phyloP scores from a whole-genome alignment of 2,329 filamentous ascomycete genomes.

The Aspergillus cejpii region DNA sequence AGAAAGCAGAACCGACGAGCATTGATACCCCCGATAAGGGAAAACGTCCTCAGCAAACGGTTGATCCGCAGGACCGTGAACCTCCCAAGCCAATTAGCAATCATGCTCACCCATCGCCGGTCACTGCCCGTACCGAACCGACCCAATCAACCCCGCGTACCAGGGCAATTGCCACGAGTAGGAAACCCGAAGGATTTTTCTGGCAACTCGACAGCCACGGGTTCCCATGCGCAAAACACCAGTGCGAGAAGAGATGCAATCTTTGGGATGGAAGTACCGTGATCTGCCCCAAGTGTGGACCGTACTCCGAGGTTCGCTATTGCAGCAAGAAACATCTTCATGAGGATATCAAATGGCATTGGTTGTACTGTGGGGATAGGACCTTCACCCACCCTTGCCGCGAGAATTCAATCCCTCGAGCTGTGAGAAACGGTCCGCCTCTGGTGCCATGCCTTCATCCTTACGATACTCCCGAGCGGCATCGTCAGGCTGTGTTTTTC shows the following conservation, averaged over 20 bases:
- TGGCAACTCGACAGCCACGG: slow-evolving; percentile 46
- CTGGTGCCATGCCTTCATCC: slow-evolving; percentile 24
- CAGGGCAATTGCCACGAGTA: slow-evolving; percentile 1
- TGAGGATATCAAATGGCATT: slow-evolving; percentile 33
- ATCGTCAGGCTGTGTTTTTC: slow-evolving; percentile 32
- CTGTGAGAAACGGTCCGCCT: slow-evolving; percentile 18
- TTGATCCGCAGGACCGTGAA: no score
- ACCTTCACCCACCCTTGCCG: slow-evolving; percentile 20
- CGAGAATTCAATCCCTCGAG: slow-evolving; percentile 17
- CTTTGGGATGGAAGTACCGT: slow-evolving; percentile 26
- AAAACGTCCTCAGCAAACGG: no score
- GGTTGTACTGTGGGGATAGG: slow-evolving; percentile 21
- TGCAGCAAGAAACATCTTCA: slow-evolving; percentile 34
- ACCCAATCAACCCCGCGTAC: slow-evolving; percentile 15
- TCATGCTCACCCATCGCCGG: slow-evolving; percentile 5
- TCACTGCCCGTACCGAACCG: background rate
- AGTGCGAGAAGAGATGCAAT: slow-evolving; percentile 28
- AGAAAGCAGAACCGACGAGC: background rate
- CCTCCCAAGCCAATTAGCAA: background rate
- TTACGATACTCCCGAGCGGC: slow-evolving; percentile 32
- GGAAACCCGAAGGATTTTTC: slow-evolving; percentile 19
- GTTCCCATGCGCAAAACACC: slow-evolving; percentile 35
- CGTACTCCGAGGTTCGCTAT: slow-evolving; percentile 35
- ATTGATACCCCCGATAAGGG: no score
- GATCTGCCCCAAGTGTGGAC: slow-evolving; percentile 38